phyloP scores from a whole-genome alignment of 345 rosid species.

The Citrus mangshanensis region DNA sequence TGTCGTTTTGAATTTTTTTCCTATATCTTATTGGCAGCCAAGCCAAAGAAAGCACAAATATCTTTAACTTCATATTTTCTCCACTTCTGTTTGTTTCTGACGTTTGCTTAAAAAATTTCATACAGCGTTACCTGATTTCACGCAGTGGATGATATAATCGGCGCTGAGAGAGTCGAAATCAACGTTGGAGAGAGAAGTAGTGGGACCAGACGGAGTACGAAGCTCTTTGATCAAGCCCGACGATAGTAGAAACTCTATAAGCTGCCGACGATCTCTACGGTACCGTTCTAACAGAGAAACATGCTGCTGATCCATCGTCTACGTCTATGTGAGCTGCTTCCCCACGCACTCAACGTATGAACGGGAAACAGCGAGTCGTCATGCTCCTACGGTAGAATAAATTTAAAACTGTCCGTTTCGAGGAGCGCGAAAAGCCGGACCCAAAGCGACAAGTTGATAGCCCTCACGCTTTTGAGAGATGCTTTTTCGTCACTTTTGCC shows the following conservation, averaged over 20 bases:
- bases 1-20: not conserved
- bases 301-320: slow-evolving; percentile 30
- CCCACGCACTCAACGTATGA: not conserved
- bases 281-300: slow-evolving; percentile 50
- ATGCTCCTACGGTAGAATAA: too few relatives aligned
- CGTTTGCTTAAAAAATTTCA: not conserved
- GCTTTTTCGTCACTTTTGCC: not conserved
- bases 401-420: not conserved
- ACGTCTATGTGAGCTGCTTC: not conserved
- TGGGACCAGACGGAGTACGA: slow-evolving; percentile 49
- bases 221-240: slow-evolving; percentile 57
- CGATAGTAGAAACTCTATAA: slow-evolving; percentile 64
- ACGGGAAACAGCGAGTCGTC: not conserved
- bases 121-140: slow-evolving; percentile 53
- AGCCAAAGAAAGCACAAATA: not conserved
- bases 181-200: slow-evolving; percentile 40
- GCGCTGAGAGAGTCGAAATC: slow-evolving; percentile 75
- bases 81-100: not conserved
- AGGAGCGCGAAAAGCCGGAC: slow-evolving; percentile 27
- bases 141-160: slow-evolving; percentile 63
- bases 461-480: not conserved
- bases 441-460: slow-evolving; percentile 7
- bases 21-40: not conserved
- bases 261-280: slow-evolving; percentile 91
- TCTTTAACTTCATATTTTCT: not conserved